phyloP scores from a whole-genome alignment of 2,329 filamentous ascomycete species.

The Aspergillus transmontanensis region DNA sequence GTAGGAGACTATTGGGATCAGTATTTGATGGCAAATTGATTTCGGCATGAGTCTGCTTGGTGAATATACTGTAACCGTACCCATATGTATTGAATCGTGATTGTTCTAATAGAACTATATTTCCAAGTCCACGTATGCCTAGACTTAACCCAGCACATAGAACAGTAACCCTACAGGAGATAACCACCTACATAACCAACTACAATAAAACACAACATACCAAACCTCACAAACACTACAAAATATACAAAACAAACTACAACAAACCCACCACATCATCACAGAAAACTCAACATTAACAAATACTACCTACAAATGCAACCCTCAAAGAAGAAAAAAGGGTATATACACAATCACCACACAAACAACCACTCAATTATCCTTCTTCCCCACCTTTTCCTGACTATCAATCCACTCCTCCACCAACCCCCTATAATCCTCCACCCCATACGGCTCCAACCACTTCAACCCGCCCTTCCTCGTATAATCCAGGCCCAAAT shows the following conservation, averaged over 20 bases:
- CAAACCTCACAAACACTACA: no score
- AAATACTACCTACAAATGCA: neutral
- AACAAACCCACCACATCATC: no score
- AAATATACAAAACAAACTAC: no score
- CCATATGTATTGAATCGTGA: no score
- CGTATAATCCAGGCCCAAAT: constrained; percentile 61
- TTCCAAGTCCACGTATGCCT: no score
- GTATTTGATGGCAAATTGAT: constrained; percentile 3
- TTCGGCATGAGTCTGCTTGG: constrained; percentile 1
- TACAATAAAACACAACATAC: no score
- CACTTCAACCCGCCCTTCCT: constrained; percentile 38
- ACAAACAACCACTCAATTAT: neutral
- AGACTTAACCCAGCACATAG: no score
- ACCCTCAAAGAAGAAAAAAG: neutral
- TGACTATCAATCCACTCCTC: constrained; percentile 39
- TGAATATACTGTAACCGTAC: neutral
- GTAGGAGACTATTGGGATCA: constrained; percentile 2
- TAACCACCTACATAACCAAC: no score
- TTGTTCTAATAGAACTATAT: no score
- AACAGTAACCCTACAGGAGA: no score
- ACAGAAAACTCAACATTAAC: no score
- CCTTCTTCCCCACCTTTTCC: neutral
- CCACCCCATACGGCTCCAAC: constrained; percentile 40
- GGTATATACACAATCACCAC: neutral
- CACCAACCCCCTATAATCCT: constrained; percentile 46